A percentile compares a stretch with the other conserved stretches of the same genome.
phyloP scores from a whole-genome alignment of 805 yeast species.

The Metschnikowia kunwiensis region DNA sequence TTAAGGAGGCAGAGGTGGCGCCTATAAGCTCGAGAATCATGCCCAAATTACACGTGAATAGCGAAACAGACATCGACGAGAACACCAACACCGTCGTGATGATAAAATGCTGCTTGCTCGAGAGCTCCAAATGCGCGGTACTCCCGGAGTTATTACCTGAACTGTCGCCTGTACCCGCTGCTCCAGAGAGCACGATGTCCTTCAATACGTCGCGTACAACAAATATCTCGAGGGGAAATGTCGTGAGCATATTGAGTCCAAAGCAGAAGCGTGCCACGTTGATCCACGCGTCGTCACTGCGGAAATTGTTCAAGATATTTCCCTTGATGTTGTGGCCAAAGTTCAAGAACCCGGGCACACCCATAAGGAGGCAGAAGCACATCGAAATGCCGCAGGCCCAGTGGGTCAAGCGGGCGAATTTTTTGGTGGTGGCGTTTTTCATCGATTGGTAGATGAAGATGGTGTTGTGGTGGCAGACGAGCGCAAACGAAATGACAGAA shows the following conservation, averaged over 20 bases:
- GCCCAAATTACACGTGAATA: slow-evolving; percentile 84
- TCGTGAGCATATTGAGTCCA: slow-evolving; percentile 89
- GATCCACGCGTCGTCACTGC: slow-evolving; percentile 65
- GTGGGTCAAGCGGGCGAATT: slow-evolving; percentile 78
- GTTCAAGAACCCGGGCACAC: slow-evolving; percentile 69
- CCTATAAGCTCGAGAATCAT: slow-evolving; percentile 88
- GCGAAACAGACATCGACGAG: slow-evolving; percentile 69
- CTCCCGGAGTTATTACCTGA: slow-evolving; percentile 11
- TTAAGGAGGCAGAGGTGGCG: slow-evolving; percentile 85
- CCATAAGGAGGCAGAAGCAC: slow-evolving; percentile 74
- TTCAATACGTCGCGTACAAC: slow-evolving; percentile 85
- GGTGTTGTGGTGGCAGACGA: slow-evolving; percentile 94
- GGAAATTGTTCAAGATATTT: slow-evolving; percentile 83
- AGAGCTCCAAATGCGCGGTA: slow-evolving; percentile 39
- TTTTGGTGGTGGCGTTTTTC: slow-evolving; percentile 66
- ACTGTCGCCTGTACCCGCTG: not conserved
- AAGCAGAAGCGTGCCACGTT: slow-evolving; percentile 88
- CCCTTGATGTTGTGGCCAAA: slow-evolving; percentile 82
- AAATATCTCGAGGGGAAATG: slow-evolving; percentile 86
- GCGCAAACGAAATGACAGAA: slow-evolving; percentile 91
- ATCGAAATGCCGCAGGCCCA: slow-evolving; percentile 78
- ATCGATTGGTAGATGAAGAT: slow-evolving; percentile 85
- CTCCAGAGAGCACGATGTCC: slow-evolving; percentile 45
- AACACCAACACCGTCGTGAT: slow-evolving; percentile 66
- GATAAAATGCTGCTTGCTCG: slow-evolving; percentile 51